Conservation (phyloP, 495 filamentous ascomycete genomes). For the Darksidea phi region DNA sequence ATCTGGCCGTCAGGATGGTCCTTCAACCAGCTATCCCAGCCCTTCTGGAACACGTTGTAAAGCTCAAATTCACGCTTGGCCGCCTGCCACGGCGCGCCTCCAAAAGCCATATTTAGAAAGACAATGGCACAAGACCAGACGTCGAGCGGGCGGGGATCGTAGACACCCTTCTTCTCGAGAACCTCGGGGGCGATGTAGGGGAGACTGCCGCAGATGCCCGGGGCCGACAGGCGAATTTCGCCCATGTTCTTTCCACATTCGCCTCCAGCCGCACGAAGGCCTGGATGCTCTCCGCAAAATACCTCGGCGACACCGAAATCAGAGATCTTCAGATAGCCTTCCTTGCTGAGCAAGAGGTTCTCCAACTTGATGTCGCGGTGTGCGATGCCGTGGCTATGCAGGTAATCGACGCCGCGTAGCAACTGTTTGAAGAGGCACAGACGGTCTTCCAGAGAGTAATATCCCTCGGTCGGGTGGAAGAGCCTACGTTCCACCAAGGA, state of each 20-base stretch:
- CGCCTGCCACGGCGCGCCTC: slow-evolving; percentile 63
- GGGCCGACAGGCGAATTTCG: slow-evolving; percentile 63
- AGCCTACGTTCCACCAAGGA: slow-evolving; percentile 59
- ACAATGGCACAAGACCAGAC: slow-evolving; percentile 78
- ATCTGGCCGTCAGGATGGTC: slow-evolving; percentile 52
- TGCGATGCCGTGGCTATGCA: slow-evolving; percentile 95
- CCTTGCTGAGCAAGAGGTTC: slow-evolving; percentile 83
- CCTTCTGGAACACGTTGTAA: slow-evolving; percentile 59
- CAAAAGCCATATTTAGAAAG: slow-evolving; percentile 65
- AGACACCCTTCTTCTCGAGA: slow-evolving; percentile 59
- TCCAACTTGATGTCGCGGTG: slow-evolving; percentile 98
- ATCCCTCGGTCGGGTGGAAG: slow-evolving; percentile 36
- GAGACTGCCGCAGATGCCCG: slow-evolving; percentile 71
- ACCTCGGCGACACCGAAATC: slow-evolving; percentile 96
- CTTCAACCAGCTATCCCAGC: slow-evolving; percentile 61
- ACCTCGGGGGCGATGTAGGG: slow-evolving; percentile 81
- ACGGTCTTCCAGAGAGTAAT: slow-evolving; percentile 59
- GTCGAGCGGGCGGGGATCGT: slow-evolving; percentile 73
- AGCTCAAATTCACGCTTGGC: slow-evolving; percentile 49
- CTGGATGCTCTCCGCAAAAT: slow-evolving; percentile 72
- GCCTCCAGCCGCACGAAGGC: slow-evolving; percentile 59
- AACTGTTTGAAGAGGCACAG: slow-evolving; percentile 81
- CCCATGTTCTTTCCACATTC: slow-evolving; percentile 66
- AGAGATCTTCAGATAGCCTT: slow-evolving; percentile 91
- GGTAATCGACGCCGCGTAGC: slow-evolving; percentile 81